Conservation (phyloP, 2,329 filamentous ascomycete genomes). For the Talaromyces marneffei region DNA sequence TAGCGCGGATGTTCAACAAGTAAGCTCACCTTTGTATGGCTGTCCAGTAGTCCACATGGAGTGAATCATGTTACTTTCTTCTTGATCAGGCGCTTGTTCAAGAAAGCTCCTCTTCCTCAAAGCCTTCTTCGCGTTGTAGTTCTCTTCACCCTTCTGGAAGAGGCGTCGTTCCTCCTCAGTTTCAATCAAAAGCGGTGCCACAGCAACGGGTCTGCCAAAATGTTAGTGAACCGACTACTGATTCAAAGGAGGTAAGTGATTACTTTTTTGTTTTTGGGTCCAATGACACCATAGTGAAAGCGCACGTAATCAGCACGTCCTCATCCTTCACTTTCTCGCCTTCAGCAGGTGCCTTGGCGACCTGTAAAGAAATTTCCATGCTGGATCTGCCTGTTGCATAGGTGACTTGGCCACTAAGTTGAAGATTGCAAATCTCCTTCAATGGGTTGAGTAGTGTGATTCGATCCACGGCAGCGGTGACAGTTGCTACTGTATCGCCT, state of each 20-base stretch:
- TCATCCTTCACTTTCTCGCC: constrained; percentile 52
- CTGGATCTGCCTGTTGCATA: constrained; percentile 69
- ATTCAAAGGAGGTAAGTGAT: constrained; percentile 12
- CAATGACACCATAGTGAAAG: constrained; percentile 72
- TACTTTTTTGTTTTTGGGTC: constrained; percentile 62
- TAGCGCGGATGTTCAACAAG: not conserved
- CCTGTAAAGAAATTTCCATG: constrained; percentile 68
- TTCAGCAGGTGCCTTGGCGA: constrained; percentile 59
- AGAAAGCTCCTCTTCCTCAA: constrained; percentile 56
- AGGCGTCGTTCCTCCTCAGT: constrained; percentile 60
- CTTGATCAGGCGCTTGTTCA: constrained; percentile 62
- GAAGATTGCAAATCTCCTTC: constrained; percentile 71
- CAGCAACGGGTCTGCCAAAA: constrained; percentile 50
- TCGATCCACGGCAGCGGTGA: constrained; percentile 59
- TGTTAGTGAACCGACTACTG: constrained; percentile 4
- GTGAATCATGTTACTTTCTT: constrained; percentile 67
- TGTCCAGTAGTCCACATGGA: constrained; percentile 66
- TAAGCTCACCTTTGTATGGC: constrained; percentile 52
- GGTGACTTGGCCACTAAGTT: constrained; percentile 63
- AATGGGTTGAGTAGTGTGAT: constrained; percentile 65
- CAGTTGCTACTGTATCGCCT: constrained; percentile 57
- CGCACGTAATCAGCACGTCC: constrained; percentile 64
- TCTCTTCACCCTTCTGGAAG: constrained; percentile 58
- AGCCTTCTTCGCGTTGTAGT: constrained; percentile 62
- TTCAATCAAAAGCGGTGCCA: constrained; percentile 56